phyloP scores from a whole-genome alignment of 2,329 filamentous ascomycete genomes.

The Colletotrichum tropicale region DNA sequence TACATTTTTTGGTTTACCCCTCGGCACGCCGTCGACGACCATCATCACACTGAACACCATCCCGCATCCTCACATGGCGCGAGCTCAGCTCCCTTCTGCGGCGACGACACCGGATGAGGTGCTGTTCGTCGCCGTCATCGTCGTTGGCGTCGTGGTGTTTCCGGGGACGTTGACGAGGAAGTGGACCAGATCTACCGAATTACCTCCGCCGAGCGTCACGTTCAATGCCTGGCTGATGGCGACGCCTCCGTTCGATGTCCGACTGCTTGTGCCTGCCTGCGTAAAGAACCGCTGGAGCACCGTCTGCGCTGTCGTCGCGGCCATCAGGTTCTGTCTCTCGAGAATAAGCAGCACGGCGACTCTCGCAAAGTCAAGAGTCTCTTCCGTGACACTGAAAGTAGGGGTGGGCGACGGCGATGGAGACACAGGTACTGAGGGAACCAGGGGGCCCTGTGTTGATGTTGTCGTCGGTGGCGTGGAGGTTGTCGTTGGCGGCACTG shows the following conservation, averaged over 20 bases:
- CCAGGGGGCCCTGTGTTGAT: not conserved
- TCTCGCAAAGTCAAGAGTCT: slow-evolving; percentile 67
- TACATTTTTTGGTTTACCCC: not conserved
- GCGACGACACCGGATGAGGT: slow-evolving; percentile 26
- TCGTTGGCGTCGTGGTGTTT: not conserved
- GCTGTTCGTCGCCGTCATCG: not conserved
- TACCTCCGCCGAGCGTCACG: slow-evolving; percentile 46
- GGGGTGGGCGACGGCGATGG: slow-evolving; percentile 25
- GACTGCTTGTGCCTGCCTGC: slow-evolving; percentile 31
- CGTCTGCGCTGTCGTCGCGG: slow-evolving; percentile 59
- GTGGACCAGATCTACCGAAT: slow-evolving; percentile 55
- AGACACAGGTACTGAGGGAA: not conserved
- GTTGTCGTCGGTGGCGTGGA: not conserved
- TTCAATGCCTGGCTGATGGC: slow-evolving; percentile 41
- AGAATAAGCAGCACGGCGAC: slow-evolving; percentile 67
- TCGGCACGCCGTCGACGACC: slow-evolving; percentile 9
- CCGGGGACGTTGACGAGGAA: slow-evolving; percentile 43
- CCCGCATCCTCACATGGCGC: not conserved
- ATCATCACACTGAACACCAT: not conserved
- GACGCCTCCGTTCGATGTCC: slow-evolving; percentile 32
- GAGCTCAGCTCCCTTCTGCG: slow-evolving; percentile 28
- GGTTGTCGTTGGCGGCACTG: slow-evolving; percentile 21
- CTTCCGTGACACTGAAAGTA: slow-evolving; percentile 56
- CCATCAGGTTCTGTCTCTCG: slow-evolving; percentile 55
- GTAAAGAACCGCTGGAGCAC: slow-evolving; percentile 61